Percentiles rank a stretch among this genome's conserved stretches.
phyloP scores from a whole-genome alignment of 768 basidiomycete genomes.

The Sistotremastrum suecicum region DNA sequence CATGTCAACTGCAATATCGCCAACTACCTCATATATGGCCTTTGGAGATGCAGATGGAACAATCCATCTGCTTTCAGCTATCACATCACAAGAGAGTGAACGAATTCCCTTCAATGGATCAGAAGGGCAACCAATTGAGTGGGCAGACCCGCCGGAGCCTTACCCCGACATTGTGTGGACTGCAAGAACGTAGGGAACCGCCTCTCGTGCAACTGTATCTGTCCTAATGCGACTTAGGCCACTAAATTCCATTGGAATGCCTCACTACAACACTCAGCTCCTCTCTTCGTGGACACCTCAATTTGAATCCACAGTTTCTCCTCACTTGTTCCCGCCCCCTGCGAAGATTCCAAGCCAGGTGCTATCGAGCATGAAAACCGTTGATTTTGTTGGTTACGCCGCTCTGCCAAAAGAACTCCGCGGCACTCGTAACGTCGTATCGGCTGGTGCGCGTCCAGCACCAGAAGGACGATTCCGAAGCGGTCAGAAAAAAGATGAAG shows the following conservation, averaged over 20 bases:
- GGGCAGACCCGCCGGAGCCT: constrained; percentile 62
- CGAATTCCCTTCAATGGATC: constrained; percentile 75
- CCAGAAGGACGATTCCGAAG: constrained; percentile 71
- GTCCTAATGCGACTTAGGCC: constrained; percentile 34
- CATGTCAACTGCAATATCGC: constrained; percentile 68
- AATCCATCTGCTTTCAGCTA: constrained; percentile 70
- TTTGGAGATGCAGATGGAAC: constrained; percentile 81
- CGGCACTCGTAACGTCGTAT: constrained; percentile 68
- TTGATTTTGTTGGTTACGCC: constrained; percentile 86
- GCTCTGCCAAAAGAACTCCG: constrained; percentile 73
- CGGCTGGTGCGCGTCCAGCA: constrained; percentile 31
- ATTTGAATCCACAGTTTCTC: constrained; percentile 36
- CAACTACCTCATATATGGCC: constrained; percentile 81
- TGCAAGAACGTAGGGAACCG: constrained; percentile 50
- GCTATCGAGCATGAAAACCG: constrained; percentile 62
- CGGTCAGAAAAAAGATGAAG: constrained; percentile 41
- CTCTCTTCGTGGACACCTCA: constrained; percentile 51
- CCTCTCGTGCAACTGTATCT: background rate
- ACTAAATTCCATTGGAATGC: constrained; percentile 79
- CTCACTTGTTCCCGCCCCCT: constrained; percentile 42
- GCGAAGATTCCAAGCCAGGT: constrained; percentile 70
- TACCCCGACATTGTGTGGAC: constrained; percentile 69
- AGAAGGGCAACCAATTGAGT: constrained; percentile 73
- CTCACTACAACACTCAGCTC: constrained; percentile 60
- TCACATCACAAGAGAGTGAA: constrained; percentile 37